A percentile compares a stretch with the other conserved stretches of the same genome.
These are phyloP conservation scores for Mycosphaerella sp. DNA, from an alignment of 2,329 filamentous ascomycete species.

Conservation along the genomic window DNA sequence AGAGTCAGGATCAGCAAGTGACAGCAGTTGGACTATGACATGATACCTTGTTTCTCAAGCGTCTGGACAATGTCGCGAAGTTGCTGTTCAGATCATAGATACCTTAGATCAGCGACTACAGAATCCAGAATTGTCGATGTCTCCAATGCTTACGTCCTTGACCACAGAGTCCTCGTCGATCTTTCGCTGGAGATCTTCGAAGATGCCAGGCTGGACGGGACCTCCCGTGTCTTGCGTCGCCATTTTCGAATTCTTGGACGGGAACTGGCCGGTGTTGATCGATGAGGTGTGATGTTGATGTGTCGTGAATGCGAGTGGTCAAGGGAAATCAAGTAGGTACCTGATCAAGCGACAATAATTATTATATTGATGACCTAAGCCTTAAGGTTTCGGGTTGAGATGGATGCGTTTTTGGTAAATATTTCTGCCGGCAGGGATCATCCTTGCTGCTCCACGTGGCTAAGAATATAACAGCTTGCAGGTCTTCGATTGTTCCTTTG, in stretches of 20 bases:
- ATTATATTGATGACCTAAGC: no score
- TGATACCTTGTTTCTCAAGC: constrained; percentile 56
- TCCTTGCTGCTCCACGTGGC: not conserved
- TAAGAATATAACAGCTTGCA: not conserved
- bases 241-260: not conserved
- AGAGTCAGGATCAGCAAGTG: not conserved
- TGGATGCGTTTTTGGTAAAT: no score
- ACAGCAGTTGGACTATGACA: not conserved
- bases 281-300: not conserved
- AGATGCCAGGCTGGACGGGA: constrained; percentile 50
- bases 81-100: constrained; percentile 42
- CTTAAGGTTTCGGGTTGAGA: no score
- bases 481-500: not conserved
- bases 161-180: constrained; percentile 74
- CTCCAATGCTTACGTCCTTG: constrained; percentile 5
- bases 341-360: no score
- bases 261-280: not conserved
- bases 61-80: constrained; percentile 73
- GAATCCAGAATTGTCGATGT: not conserved
- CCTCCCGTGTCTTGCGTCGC: constrained; percentile 29
- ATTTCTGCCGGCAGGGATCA: not conserved
- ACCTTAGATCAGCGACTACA: not conserved
- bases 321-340: no score
- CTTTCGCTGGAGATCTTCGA: constrained; percentile 77
- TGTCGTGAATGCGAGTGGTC: no score